phyloP scores from a whole-genome alignment of 2,329 filamentous ascomycete species.

The Xylaria multiplex region DNA sequence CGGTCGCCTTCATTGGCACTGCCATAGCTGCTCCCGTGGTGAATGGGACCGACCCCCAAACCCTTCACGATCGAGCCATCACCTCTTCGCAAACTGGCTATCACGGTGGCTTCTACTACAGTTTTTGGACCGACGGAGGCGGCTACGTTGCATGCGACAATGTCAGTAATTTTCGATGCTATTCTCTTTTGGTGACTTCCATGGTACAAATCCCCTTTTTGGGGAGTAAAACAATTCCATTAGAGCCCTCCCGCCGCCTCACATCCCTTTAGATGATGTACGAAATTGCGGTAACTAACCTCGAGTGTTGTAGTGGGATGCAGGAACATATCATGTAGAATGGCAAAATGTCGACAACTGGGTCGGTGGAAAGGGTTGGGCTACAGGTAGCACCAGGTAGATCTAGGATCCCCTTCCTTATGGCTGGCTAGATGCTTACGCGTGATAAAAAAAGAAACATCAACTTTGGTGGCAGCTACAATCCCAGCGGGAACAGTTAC shows the following conservation, averaged over 20 bases:
- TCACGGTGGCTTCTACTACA: slow-evolving; percentile 68
- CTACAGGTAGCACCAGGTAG: slow-evolving; percentile 36
- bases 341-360: slow-evolving; percentile 55
- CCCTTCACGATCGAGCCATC: slow-evolving; percentile 14
- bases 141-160: slow-evolving; percentile 64
- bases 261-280: too few relatives aligned
- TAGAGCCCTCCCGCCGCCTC: too few relatives aligned
- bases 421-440: slow-evolving; percentile 1
- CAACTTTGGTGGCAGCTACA: slow-evolving; percentile 31
- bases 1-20: slow-evolving; percentile 6
- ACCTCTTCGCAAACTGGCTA: slow-evolving; percentile 56
- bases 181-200: too few relatives aligned
- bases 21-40: slow-evolving; percentile 13
- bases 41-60: slow-evolving; percentile 10
- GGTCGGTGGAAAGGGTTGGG: slow-evolving; percentile 62
- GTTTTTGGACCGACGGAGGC: slow-evolving; percentile 66
- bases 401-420: neutral
- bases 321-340: slow-evolving; percentile 59
- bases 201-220: too few relatives aligned
- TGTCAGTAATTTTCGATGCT: slow-evolving; percentile 13
- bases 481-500: slow-evolving; percentile 38
- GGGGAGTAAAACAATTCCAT: too few relatives aligned
- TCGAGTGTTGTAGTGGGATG: slow-evolving; percentile 46
- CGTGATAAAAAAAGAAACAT: slow-evolving; percentile 18
- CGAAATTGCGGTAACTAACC: too few relatives aligned